These are phyloP conservation scores for Candida insectalens DNA, from an alignment of 805 yeast species.

Conservation along the genomic window DNA sequence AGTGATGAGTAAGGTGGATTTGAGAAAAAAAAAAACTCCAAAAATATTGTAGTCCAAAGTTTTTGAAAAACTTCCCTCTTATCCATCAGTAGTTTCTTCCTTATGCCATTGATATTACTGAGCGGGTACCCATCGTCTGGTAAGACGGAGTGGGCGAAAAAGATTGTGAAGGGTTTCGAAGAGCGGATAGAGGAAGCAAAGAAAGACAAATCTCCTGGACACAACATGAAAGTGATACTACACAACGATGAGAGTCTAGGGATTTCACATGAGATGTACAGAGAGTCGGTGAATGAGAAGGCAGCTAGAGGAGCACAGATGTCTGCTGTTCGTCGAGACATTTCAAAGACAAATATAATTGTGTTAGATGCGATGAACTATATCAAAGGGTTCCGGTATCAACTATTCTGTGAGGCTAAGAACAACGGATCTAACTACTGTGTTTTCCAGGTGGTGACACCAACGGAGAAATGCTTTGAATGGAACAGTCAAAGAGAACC, in stretches of 20 bases:
- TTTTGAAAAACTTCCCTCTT: not conserved
- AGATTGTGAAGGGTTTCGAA: constrained; percentile 40
- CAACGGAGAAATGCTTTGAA: constrained; percentile 47
- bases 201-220: constrained; percentile 35
- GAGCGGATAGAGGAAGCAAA: constrained; percentile 29
- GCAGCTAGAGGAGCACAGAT: constrained; percentile 75
- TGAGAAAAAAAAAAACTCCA: not conserved
- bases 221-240: constrained; percentile 49
- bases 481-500: constrained; percentile 40
- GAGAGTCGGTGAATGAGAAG: constrained; percentile 69
- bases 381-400: constrained; percentile 93
- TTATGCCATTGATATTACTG: constrained; percentile 77
- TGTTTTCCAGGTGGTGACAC: constrained; percentile 69
- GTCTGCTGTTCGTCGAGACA: constrained; percentile 79
- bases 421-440: constrained; percentile 73
- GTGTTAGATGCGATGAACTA: constrained; percentile 80
- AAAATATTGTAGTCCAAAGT: not conserved
- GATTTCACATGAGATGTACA: constrained; percentile 56
- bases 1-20: not conserved
- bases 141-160: constrained; percentile 63
- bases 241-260: constrained; percentile 77
- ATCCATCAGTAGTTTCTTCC: not conserved
- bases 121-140: constrained; percentile 87
- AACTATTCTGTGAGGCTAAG: constrained; percentile 88
- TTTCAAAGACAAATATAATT: constrained; percentile 61